These are phyloP conservation scores for Kuraishia piskuri DNA, from an alignment of 805 yeast genomes.

Conservation along the genomic window DNA sequence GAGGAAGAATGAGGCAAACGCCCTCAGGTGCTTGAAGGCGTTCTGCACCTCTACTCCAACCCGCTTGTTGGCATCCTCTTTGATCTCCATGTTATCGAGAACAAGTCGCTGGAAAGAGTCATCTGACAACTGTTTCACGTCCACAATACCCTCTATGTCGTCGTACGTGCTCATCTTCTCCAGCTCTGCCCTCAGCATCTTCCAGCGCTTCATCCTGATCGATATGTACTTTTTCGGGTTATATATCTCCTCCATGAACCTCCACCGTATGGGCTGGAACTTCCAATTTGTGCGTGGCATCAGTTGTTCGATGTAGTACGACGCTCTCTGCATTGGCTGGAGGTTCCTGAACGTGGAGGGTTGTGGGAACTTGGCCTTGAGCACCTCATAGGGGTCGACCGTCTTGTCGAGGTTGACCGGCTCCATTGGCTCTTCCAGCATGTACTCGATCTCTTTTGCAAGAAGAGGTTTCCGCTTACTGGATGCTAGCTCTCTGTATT, in stretches of 20 bases:
- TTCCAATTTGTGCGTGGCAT: constrained; percentile 14
- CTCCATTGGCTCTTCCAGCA: constrained; percentile 21
- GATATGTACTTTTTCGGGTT: constrained; percentile 16
- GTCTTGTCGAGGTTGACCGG: constrained; percentile 11
- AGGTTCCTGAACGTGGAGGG: constrained; percentile 9
- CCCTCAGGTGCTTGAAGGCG: constrained; percentile 16
- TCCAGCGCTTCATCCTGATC: constrained; percentile 19
- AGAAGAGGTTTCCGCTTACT: neutral
- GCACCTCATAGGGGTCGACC: constrained; percentile 12
- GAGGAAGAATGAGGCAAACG: constrained; percentile 17
- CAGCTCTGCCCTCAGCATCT: constrained; percentile 8
- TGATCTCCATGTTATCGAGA: constrained; percentile 11
- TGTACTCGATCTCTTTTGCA: constrained; percentile 13
- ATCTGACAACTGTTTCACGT: constrained; percentile 11
- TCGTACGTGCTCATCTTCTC: neutral
- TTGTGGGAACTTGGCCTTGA: constrained; percentile 11
- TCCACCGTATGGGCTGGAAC: constrained; percentile 19
- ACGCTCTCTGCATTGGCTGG: constrained; percentile 9
- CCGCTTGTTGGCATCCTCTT: constrained; percentile 14
- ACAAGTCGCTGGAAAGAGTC: constrained; percentile 14
- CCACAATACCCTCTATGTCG: neutral
- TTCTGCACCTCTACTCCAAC: constrained; percentile 16
- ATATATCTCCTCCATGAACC: constrained; percentile 20
- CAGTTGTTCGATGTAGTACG: constrained; percentile 10
- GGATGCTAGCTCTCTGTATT: neutral